Percentiles rank a stretch among this genome's conserved stretches.
Evolutionary conservation across 1,284 basidiomycete species (phyloP).

Genomic region (Meripilus lineatus): DNA sequence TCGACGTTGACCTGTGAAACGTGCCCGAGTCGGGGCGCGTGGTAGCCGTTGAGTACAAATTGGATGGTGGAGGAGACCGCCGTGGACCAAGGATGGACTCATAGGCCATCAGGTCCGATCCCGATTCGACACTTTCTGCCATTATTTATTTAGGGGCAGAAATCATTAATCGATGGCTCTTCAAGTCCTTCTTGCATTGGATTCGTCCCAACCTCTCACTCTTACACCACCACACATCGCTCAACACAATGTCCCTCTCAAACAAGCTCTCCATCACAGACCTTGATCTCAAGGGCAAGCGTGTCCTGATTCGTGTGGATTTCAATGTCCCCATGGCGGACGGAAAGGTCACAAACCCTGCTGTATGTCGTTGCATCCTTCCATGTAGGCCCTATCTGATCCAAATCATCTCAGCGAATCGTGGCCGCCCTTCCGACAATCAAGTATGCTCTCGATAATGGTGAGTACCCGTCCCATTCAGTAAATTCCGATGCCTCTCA

Average conservation of each 20-base stretch:
- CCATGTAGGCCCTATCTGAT: slow-evolving; percentile 3
- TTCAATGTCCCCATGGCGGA: slow-evolving; percentile 96
- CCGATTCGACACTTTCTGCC: too few relatives aligned
- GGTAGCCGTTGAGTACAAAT: too few relatives aligned
- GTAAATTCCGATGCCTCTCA: slow-evolving; percentile 7
- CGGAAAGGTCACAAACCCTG: slow-evolving; percentile 93
- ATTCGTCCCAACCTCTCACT: slow-evolving; percentile 8
- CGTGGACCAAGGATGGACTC: too few relatives aligned
- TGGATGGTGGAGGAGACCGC: too few relatives aligned
- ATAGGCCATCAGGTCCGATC: too few relatives aligned
- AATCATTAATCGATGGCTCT: too few relatives aligned
- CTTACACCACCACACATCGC: slow-evolving; percentile 8
- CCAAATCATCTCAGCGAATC: slow-evolving; percentile 66
- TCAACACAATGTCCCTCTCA: slow-evolving; percentile 83
- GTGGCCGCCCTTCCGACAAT: slow-evolving; percentile 95
- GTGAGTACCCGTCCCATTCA: slow-evolving; percentile 34
- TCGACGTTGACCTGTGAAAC: too few relatives aligned
- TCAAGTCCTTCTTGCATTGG: slow-evolving; percentile 2
- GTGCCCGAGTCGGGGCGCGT: too few relatives aligned
- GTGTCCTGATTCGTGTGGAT: slow-evolving; percentile 95
- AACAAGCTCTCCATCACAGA: slow-evolving; percentile 94
- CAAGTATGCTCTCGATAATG: slow-evolving; percentile 88
- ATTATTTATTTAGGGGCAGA: too few relatives aligned
- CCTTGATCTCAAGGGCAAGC: slow-evolving; percentile 85
- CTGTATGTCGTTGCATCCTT: slow-evolving; percentile 49